Conservation (phyloP, 176 grass and related monocot genomes). For the Oryza australiensis region DNA sequence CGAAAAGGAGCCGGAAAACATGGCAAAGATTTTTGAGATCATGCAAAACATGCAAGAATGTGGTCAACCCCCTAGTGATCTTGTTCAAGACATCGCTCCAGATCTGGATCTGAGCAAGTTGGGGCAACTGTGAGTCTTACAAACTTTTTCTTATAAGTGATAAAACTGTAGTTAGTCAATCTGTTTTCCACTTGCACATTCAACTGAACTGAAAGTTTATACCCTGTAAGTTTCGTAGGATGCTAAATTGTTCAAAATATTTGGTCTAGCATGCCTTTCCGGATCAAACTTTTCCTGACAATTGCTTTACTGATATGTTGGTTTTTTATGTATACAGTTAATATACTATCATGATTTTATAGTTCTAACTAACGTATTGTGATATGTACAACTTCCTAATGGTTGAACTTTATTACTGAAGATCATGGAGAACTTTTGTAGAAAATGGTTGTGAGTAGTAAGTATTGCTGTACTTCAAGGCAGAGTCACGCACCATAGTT, state of each 20-base stretch:
- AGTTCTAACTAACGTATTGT: not conserved
- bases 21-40: conserved; percentile 79
- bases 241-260: not conserved
- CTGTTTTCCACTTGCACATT: not conserved
- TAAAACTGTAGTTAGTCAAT: not conserved
- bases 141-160: not conserved
- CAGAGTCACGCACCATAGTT: not conserved
- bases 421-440: not conserved
- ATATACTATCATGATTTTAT: not conserved
- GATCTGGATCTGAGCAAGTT: conserved; percentile 84
- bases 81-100: conserved; percentile 85
- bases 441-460: not conserved
- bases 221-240: not conserved
- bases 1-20: conserved; percentile 83
- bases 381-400: not conserved
- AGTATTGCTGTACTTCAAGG: not conserved
- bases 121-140: conserved; percentile 80
- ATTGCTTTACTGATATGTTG: not conserved
- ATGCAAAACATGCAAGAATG: conserved; percentile 99
- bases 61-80: conserved; percentile 90
- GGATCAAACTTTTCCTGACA: not conserved
- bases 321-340: not conserved
- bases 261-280: not conserved
- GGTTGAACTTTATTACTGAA: not conserved
- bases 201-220: not conserved